Evolutionary conservation across 352 stramenopile genomes (phyloP), one percentile per base, ranked within the genome.

Genomic region (Phytophthora quininea): DNA sequence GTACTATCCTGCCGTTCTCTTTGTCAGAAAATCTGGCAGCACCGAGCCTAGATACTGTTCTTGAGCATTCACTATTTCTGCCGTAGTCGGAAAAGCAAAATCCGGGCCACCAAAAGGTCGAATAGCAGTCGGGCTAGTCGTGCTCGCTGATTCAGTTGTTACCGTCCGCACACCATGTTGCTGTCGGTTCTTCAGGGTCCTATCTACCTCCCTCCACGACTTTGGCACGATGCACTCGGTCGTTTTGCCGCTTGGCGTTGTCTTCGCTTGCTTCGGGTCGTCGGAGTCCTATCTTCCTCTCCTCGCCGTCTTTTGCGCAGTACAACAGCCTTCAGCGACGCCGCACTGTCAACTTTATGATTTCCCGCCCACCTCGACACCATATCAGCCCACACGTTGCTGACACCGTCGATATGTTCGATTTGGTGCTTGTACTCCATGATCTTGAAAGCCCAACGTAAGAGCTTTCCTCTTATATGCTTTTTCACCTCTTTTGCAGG

Each of bases 301-400:
- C 42, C 54, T 61, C 42, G 8, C 31, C 54, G 30, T 15, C 42
- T 29, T 31, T 61, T 54, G 4, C 24, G 43, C 8, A 49, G 43
- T 30, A n/a, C 43, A 35, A 52, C 46, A 35, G 10, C 19, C 15
- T 27, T 50, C 27, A 27, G 29, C 19, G 19, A 24, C 19, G 19
- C 19, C 19, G 19, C 19, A 24, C 19, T 24, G 19, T 24, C 19
- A 37, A 9, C 14, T 35, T 19, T 12, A 35, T 32, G 8, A 30
- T 47, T 40, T 40, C 35, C 40, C 12, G 38, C 51, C 64, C 58
- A 67, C 3, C 46, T 10, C 15, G 38, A 57, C 2, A 64, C 19
- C 53, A 69, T 69, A 14, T 68, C 54, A 1, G 65, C 58, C 62
- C 65, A 73, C 4, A 69, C 38, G 6, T 64, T 73, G 30, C 24